Percentiles rank a stretch among this genome's conserved stretches.
Evolutionary conservation across 2,329 filamentous ascomycete species (phyloP).

Genomic region (Leptographium radiaticola): DNA sequence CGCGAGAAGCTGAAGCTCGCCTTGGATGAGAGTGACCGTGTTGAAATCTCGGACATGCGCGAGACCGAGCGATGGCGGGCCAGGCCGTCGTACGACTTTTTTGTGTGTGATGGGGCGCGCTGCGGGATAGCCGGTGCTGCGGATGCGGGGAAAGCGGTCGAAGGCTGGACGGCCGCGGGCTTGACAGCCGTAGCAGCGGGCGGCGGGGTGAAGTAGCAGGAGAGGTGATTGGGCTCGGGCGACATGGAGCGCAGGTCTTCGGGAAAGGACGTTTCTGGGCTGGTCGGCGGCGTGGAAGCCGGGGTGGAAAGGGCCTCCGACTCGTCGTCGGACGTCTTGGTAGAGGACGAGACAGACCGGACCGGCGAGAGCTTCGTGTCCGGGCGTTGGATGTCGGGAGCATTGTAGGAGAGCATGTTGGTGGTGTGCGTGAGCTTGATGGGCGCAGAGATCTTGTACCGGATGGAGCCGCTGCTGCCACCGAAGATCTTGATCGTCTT

Average conservation of each 20-base stretch:
- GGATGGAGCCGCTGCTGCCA: constrained; percentile 33
- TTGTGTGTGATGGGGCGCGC: constrained; percentile 77
- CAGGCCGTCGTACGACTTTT: constrained; percentile 65
- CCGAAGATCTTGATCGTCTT: constrained; percentile 31
- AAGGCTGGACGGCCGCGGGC: constrained; percentile 2
- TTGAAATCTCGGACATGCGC: constrained; percentile 41
- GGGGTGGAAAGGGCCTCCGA: constrained; percentile 50
- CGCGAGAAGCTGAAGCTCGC: constrained; percentile 42
- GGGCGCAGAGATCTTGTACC: constrained; percentile 73
- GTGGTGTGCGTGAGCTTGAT: constrained; percentile 84
- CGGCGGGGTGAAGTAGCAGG: constrained; percentile 50
- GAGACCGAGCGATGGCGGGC: constrained; percentile 29
- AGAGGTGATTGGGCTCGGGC: constrained; percentile 52
- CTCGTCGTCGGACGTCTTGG: constrained; percentile 53
- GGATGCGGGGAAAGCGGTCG: constrained; percentile 13
- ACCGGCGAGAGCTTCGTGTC: constrained; percentile 27
- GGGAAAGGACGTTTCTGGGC: constrained; percentile 50
- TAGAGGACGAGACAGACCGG: constrained; percentile 39
- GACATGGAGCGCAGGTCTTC: constrained; percentile 34
- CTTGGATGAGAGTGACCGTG: constrained; percentile 41
- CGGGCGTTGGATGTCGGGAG: constrained; percentile 57
- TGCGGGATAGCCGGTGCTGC: constrained; percentile 57
- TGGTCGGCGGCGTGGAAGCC: constrained; percentile 49
- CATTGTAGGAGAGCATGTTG: constrained; percentile 91
- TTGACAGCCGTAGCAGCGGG: constrained; percentile 13